Evolutionary conservation across 805 yeast genomes (phyloP).

Genomic region (Candida loeiensis): DNA sequence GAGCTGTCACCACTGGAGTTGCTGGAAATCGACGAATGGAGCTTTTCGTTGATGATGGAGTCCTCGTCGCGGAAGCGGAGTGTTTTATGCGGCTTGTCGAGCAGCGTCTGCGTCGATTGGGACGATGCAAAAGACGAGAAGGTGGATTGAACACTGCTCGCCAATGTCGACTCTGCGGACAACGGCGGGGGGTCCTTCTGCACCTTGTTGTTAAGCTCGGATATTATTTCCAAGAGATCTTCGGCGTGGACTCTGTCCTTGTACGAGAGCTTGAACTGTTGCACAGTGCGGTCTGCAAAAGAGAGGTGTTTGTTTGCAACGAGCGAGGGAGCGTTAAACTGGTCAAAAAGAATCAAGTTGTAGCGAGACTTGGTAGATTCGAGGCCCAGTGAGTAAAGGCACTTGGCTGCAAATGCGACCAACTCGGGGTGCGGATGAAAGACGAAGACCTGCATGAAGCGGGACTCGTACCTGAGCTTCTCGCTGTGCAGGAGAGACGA

Average conservation of each 20-base stretch:
- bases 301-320: slow-evolving; percentile 6
- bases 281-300: slow-evolving; percentile 16
- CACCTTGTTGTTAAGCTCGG: slow-evolving; percentile 10
- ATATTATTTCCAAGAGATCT: slow-evolving; percentile 17
- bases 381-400: slow-evolving; percentile 24
- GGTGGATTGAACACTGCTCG: slow-evolving; percentile 7
- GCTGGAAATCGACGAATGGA: slow-evolving; percentile 1
- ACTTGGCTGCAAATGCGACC: slow-evolving; percentile 19
- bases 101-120: background rate
- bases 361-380: slow-evolving; percentile 25
- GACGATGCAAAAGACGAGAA: slow-evolving; percentile 8
- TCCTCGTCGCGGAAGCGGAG: slow-evolving; percentile 17
- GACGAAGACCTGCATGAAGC: slow-evolving; percentile 20
- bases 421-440: slow-evolving; percentile 17
- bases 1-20: background rate
- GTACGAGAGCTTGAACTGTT: slow-evolving; percentile 18
- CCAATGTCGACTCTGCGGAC: slow-evolving; percentile 11
- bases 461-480: slow-evolving; percentile 9
- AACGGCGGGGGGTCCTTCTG: slow-evolving; percentile 1
- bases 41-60: slow-evolving; percentile 13
- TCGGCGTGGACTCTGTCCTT: slow-evolving; percentile 18
- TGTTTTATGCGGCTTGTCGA: slow-evolving; percentile 4
- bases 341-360: slow-evolving; percentile 20
- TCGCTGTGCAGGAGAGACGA: slow-evolving; percentile 2
- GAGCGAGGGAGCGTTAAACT: slow-evolving; percentile 14